Evolutionary conservation across 805 yeast species (phyloP).

Genomic region (Torulaspora delbrueckii): DNA sequence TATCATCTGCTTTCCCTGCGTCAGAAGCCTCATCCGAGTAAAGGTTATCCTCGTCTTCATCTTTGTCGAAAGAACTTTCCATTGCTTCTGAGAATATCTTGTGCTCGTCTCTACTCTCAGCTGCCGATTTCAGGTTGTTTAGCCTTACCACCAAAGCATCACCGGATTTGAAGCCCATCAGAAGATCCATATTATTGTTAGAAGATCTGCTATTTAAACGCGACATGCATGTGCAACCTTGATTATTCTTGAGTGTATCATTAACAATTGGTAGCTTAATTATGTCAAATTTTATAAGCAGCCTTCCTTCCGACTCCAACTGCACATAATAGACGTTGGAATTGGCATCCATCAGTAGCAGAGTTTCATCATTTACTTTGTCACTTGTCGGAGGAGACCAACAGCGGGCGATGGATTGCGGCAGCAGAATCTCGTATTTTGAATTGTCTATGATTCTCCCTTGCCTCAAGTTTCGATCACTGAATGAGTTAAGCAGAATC

Average conservation of each 20-base stretch:
- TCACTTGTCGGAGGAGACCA: slow-evolving; percentile 13
- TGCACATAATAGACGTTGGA: slow-evolving; percentile 27
- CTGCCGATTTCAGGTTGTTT: slow-evolving; percentile 29
- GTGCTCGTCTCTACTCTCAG: slow-evolving; percentile 35
- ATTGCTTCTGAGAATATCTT: slow-evolving; percentile 47
- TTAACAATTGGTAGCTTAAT: slow-evolving; percentile 31
- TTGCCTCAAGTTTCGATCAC: slow-evolving; percentile 44
- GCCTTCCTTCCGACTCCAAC: slow-evolving; percentile 31
- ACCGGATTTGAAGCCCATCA: slow-evolving; percentile 58
- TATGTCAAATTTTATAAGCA: slow-evolving; percentile 29
- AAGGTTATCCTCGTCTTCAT: slow-evolving; percentile 32
- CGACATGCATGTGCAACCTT: slow-evolving; percentile 28
- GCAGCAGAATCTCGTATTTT: slow-evolving; percentile 26
- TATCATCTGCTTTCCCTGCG: slow-evolving; percentile 6
- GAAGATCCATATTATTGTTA: slow-evolving; percentile 42
- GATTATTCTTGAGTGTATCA: slow-evolving; percentile 27
- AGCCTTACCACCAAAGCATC: slow-evolving; percentile 46
- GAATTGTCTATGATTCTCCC: slow-evolving; percentile 43
- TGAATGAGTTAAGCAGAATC: slow-evolving; percentile 30
- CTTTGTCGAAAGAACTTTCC: slow-evolving; percentile 33
- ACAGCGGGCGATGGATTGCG: slow-evolving; percentile 14
- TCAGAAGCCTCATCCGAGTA: slow-evolving; percentile 25
- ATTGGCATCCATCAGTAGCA: slow-evolving; percentile 28
- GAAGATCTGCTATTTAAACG: slow-evolving; percentile 23
- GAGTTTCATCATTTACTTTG: slow-evolving; percentile 16